phyloP scores from a whole-genome alignment of 345 rosid species.

The Eucalyptus regnans region DNA sequence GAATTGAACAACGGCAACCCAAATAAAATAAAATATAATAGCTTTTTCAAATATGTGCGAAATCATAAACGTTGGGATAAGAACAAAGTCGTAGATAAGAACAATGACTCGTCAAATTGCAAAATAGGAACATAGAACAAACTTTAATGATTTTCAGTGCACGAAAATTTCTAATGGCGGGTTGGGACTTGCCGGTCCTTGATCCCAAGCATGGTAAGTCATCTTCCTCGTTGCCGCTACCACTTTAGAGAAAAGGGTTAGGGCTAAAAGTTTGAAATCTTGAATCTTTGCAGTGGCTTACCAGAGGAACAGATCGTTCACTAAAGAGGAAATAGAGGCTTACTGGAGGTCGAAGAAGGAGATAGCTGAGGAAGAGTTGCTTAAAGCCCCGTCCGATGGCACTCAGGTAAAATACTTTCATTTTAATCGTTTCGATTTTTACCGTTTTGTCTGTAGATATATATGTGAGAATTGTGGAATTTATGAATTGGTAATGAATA shows the following conservation, averaged over 20 bases:
- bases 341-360: slow-evolving; percentile 67
- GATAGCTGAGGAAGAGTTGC: slow-evolving; percentile 46
- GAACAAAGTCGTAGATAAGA: too few relatives aligned
- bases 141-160: too few relatives aligned
- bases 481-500: background rate
- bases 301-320: slow-evolving; percentile 52
- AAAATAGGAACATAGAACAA: too few relatives aligned
- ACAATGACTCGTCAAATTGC: too few relatives aligned
- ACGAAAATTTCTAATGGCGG: slow-evolving; percentile 87
- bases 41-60: too few relatives aligned
- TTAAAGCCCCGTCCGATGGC: slow-evolving; percentile 9
- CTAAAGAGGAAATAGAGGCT: slow-evolving; percentile 63
- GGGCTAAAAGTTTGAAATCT: background rate
- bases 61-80: too few relatives aligned
- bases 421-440: background rate
- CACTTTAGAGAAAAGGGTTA: background rate
- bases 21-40: too few relatives aligned
- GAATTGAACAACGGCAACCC: too few relatives aligned
- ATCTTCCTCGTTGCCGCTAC: background rate
- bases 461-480: background rate
- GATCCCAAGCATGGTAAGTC: slow-evolving; percentile 36
- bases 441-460: background rate
- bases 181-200: slow-evolving; percentile 64
- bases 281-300: slow-evolving; percentile 21
- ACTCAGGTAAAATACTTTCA: background rate